Conservation (phyloP, 2,329 filamentous ascomycete species). For the Diplocarpon mali region DNA sequence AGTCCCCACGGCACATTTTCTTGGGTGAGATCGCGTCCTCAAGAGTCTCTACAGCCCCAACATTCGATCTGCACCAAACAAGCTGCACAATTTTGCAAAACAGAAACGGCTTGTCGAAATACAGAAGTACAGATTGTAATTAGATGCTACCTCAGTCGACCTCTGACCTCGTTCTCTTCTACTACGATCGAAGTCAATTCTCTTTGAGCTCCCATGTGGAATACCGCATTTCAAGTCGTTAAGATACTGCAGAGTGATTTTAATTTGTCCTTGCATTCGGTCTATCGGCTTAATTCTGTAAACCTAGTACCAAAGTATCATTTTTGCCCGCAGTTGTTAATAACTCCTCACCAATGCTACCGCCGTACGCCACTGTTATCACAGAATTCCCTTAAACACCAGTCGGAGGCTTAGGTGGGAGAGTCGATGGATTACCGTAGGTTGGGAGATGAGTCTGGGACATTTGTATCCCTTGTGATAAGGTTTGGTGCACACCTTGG, state of each 20-base stretch:
- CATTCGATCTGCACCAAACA: too few species aligned
- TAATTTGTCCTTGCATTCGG: slow-evolving; percentile 16
- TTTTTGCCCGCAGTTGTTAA: slow-evolving; percentile 23
- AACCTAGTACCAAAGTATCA: slow-evolving; percentile 22
- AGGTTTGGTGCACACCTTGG: too few species aligned
- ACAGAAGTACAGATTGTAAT: too few species aligned
- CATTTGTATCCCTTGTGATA: background rate
- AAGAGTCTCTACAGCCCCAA: too few species aligned
- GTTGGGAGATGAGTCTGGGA: slow-evolving; percentile 39
- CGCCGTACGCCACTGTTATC: slow-evolving; percentile 26
- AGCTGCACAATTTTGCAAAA: background rate
- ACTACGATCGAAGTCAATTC: too few species aligned
- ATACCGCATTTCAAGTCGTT: too few species aligned
- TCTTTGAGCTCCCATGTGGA: too few species aligned
- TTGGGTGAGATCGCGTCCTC: too few species aligned
- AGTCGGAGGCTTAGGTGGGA: slow-evolving; percentile 44
- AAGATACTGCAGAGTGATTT: background rate
- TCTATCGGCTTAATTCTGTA: slow-evolving; percentile 25
- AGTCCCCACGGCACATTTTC: too few species aligned
- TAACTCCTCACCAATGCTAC: slow-evolving; percentile 28
- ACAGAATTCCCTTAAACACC: slow-evolving; percentile 25
- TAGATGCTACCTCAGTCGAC: too few species aligned
- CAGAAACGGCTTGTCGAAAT: background rate
- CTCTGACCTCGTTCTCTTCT: too few species aligned
- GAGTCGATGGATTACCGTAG: slow-evolving; percentile 41